Evolutionary conservation across 345 rosid species (phyloP), one percentile per base, ranked within the genome.

Genomic region (Laguncularia racemosa): DNA sequence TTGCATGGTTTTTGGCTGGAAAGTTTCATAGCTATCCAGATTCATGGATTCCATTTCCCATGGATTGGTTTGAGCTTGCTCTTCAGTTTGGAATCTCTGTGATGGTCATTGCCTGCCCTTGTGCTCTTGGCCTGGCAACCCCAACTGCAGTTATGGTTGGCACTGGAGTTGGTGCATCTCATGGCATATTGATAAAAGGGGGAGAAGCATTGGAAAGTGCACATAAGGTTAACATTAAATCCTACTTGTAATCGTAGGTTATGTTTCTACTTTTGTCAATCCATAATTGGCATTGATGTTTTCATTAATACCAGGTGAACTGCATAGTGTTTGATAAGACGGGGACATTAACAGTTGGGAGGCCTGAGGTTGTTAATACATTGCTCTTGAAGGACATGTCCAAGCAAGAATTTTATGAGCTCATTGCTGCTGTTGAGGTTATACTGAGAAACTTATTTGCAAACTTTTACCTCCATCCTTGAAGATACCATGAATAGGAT

Each of bases 71-170:
- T 14, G 80, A 90, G 70, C 84, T 90, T 16, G 93, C 95, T 38
- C 87, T 90, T 45, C 93, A 90, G 70, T 87, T 87, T 3, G 97
- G 95, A 46, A 90, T 90, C 64, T 81, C 97, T n/a, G 97, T 90
- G 16, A 83, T 90, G 93, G 97, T 90, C 69, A 87, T 90, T 65
- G 97, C 97, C 33, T 90, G 97, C 44, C 97, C 95, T 2, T 90
- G 97, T 76, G 95, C 97, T 63, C 83, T 90, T 4, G 95, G 95
- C 14, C 72, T 90, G 16, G 97, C 97, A 33, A 90, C 97, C 50
- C 95, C 97, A 33, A 90, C 97, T 13, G 97, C 97, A 57, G 91
- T 90, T 50, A 90, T 90, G 97, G 97, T 90, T 59, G 97, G 95
- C n/a, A 87, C 97, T 15, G 95, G 97, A 50, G 93, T 87, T 40